A percentile compares a stretch with the other conserved stretches of the same genome.
These are phyloP conservation scores for Aspergillus aculeatinus DNA, from an alignment of 2,329 filamentous ascomycete species.

Conservation along the genomic window DNA sequence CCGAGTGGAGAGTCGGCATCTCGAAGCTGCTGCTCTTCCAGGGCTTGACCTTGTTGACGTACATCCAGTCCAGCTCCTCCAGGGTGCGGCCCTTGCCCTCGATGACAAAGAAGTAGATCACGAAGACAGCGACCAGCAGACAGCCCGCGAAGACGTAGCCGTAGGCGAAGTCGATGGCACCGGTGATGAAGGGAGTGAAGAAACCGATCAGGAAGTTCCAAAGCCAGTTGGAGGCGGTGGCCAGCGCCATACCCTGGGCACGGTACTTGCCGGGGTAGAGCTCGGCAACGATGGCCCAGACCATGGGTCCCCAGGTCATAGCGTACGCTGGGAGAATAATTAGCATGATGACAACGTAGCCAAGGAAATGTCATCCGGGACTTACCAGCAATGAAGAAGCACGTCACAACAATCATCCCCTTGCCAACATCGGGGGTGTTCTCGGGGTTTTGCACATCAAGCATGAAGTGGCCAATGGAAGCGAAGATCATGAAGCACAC, in stretches of 20 bases:
- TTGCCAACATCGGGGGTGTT: slow-evolving; percentile 55
- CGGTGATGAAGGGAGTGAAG: slow-evolving; percentile 75
- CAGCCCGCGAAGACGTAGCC: slow-evolving; percentile 76
- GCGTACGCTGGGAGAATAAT: slow-evolving; percentile 53
- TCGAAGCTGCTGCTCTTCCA: slow-evolving; percentile 56
- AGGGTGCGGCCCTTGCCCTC: slow-evolving; percentile 68
- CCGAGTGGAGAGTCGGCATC: slow-evolving; percentile 24
- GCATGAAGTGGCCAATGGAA: slow-evolving; percentile 51
- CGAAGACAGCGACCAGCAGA: slow-evolving; percentile 60
- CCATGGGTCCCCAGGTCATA: slow-evolving; percentile 64
- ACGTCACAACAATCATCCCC: slow-evolving; percentile 70
- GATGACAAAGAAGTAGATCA: slow-evolving; percentile 74
- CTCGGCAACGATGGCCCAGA: slow-evolving; percentile 50
- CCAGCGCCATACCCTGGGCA: slow-evolving; percentile 75
- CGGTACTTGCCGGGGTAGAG: slow-evolving; percentile 51
- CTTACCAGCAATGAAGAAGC: slow-evolving; percentile 62
- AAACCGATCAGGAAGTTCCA: slow-evolving; percentile 74
- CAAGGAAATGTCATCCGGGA: not conserved
- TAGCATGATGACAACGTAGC: not conserved
- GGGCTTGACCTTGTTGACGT: slow-evolving; percentile 61
- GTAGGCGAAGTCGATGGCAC: slow-evolving; percentile 68
- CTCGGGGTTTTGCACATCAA: slow-evolving; percentile 40
- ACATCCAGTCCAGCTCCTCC: slow-evolving; percentile 76
- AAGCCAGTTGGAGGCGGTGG: slow-evolving; percentile 73
- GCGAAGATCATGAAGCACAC: slow-evolving; percentile 66